Evolutionary conservation across 2,329 filamentous ascomycete genomes (phyloP), one percentile per base, ranked within the genome.

Genomic region (Xylariaceae sp.): DNA sequence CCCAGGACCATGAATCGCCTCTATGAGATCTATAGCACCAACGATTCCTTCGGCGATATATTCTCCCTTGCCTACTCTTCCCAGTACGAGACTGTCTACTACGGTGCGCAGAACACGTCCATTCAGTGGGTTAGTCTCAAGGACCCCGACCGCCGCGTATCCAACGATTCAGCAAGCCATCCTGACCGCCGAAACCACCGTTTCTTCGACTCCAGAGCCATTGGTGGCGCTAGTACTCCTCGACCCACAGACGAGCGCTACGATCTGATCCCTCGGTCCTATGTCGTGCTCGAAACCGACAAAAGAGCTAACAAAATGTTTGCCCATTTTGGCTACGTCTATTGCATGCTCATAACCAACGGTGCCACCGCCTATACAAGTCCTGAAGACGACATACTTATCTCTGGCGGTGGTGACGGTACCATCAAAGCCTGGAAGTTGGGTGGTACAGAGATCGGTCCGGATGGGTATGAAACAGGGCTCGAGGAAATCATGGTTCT

Each of bases 401-500:
- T 99, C 28, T 96, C 94, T 0, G 95, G 93, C 7, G 93, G 92
- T 31, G 96, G 95, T 28, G 95, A 98, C 70, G 96, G 95, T 0
- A 91, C 90, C 0, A 93, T 99, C 71, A 96, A 96, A 74, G 74
- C 98, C n/a, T 99, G 95, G 95, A 85, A 84, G 50, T 81, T 96
- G 14, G 76, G 71, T 7, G 73, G 74, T 3, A 72, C 75, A 7
- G 74, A 76, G 2, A 77, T 78, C 11, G 76, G 77, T 4, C 73
- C 84, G n/a, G 76, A 82, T 7, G 76, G 83, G 8, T 76, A 78
- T 9, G 81, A 81, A 50, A 85, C 85, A 2, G 84, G 83, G 0
- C 88, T 95, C 3, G 77, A 85, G 26, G 87, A 92, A 70, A 82
- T 96, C 47, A 88, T 89, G 74, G 79, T 78, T 0, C 75, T 89